Evolutionary conservation across 148 eudicot species (phyloP), one percentile per base, ranked within the genome.

Genomic region (Vaccinium macrocarpon): DNA sequence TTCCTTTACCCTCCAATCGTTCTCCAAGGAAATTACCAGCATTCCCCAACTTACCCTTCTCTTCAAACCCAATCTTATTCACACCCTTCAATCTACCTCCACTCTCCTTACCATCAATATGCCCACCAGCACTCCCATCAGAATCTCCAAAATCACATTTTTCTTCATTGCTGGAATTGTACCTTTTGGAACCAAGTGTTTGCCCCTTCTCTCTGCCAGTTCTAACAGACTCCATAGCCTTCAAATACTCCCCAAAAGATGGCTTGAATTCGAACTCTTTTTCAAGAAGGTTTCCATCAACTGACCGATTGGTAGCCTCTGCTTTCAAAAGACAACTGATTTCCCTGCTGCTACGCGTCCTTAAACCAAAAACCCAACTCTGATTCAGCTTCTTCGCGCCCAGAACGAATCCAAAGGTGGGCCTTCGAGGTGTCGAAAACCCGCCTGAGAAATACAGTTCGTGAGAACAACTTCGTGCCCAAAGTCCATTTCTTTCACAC

Each of bases 171-270:
- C 12, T 52, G 27, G 46, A 46, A n/a, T 49, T 83, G 29, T 27
- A 6, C 64, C 78, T 71, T 25, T 49, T 55, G 4, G 46, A 27
- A 12, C 70, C 25, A 23, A 23, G 59, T 13, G 27, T 84, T 56
- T 81, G 84, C 49, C 80, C 72, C 86, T 81, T 87, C 79, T 88
- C 91, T 79, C 91, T 86, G 23, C 76, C 90, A 61, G 77, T 88
- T 84, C 85, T 92, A 81, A 91, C 87, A 76, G 90, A 86, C 89
- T 94, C 97, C 98, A 94, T 88, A 38, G 91, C 95, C 87, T 92
- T 91, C 88, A 94, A 89, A 83, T 96, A 94, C 80, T 93, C 95
- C 55, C 91, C 97, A 83, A 96, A 96, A 9, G 98, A 91, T 6
- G 97, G 92, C 87, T 91, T 93, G 77, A 93, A 96, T 55, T 90